phyloP scores from a whole-genome alignment of 306 rosid species.

The Abrus pulchellus region DNA sequence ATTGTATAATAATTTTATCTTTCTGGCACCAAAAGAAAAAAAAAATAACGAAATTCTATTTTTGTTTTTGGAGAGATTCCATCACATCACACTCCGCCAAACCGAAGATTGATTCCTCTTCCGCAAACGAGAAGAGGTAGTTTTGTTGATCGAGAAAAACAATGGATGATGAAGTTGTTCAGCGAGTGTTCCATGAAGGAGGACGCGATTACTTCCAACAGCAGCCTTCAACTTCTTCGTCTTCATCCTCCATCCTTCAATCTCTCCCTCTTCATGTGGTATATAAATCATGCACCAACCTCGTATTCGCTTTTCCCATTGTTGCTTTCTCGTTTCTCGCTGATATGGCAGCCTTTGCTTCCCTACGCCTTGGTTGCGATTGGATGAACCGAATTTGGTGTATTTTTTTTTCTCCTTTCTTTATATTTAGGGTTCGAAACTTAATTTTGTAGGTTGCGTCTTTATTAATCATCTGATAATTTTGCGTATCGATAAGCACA shows the following conservation, averaged over 20 bases:
- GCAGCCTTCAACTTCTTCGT: conserved; percentile 85
- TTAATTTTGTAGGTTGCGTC: conserved; percentile 7
- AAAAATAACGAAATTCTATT: conserved; percentile 10
- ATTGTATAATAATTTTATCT: background rate
- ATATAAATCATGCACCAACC: conserved; percentile 27
- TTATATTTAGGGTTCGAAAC: conserved; percentile 46
- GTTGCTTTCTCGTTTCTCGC: conserved; percentile 14
- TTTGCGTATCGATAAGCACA: background rate
- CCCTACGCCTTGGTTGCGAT: background rate
- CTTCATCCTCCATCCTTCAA: conserved; percentile 91
- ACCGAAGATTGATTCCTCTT: conserved; percentile 45
- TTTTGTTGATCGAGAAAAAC: conserved; percentile 42
- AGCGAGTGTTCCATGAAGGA: conserved; percentile 98
- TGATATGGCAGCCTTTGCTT: background rate
- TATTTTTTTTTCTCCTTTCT: background rate
- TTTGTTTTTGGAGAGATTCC: conserved; percentile 33
- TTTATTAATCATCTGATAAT: conserved; percentile 1
- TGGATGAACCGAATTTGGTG: conserved; percentile 20
- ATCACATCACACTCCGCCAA: conserved; percentile 43
- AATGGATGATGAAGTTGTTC: conserved; percentile 92
- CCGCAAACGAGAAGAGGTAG: background rate
- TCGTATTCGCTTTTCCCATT: background rate
- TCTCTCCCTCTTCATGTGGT: conserved; percentile 99
- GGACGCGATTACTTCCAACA: conserved; percentile 96
- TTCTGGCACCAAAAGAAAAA: conserved; percentile 27